phyloP scores from a whole-genome alignment of 495 filamentous ascomycete genomes.

The Daldinia loculata region DNA sequence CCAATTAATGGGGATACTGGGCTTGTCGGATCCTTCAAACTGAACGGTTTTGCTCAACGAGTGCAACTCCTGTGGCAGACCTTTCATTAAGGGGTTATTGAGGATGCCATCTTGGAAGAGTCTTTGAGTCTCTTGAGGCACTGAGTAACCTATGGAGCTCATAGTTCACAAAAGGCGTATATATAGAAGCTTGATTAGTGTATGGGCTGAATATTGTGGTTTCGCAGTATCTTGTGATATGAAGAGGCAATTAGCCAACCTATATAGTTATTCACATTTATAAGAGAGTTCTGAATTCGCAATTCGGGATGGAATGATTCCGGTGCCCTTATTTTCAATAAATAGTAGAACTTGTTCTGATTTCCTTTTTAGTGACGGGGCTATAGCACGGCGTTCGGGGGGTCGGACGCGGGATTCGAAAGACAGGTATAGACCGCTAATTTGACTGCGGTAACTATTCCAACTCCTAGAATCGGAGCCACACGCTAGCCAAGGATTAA shows the following conservation, averaged over 20 bases:
- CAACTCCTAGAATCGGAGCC: too few species aligned
- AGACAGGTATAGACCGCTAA: background rate
- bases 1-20: background rate
- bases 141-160: constrained; percentile 32
- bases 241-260: background rate
- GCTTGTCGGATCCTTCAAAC: background rate
- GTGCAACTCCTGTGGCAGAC: constrained; percentile 18
- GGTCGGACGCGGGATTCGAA: background rate
- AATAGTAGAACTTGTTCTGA: background rate
- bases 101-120: constrained; percentile 42
- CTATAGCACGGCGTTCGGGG: background rate
- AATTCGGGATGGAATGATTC: background rate
- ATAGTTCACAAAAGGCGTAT: background rate
- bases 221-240: too few species aligned
- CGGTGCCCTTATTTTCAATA: background rate
- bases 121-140: constrained; percentile 33
- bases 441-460: too few species aligned
- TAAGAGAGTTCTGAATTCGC: background rate
- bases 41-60: background rate
- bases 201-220: too few species aligned
- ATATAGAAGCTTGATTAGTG: too few species aligned
- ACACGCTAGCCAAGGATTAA: too few species aligned
- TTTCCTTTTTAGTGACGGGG: background rate
- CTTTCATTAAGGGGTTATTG: constrained; percentile 33
- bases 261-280: background rate